Percentiles rank a stretch among this genome's conserved stretches.
These are phyloP conservation scores for Capsicum pubescens DNA, from an alignment of 257 asterid species.

Conservation along the genomic window DNA sequence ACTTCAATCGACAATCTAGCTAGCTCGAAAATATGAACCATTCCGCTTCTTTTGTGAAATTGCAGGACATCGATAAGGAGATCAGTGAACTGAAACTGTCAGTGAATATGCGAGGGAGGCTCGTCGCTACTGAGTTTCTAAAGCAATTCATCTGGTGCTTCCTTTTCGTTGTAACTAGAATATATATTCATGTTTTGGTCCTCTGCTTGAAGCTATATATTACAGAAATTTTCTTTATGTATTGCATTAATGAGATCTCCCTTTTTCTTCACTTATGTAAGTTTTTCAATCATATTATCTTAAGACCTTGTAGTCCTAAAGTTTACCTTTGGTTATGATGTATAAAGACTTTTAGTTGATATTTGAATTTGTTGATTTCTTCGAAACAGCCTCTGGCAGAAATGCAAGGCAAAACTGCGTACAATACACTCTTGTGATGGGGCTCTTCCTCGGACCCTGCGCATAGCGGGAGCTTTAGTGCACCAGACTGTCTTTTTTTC, in stretches of 20 bases:
- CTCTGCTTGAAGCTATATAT: not conserved
- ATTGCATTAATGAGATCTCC: slow-evolving; percentile 7
- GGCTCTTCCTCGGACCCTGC: too few species aligned
- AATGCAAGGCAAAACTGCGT: too few species aligned
- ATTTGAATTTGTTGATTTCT: not conserved
- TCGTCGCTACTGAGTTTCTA: slow-evolving; percentile 98
- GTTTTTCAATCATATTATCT: not conserved
- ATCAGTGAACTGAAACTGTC: slow-evolving; percentile 89
- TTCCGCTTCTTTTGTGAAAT: slow-evolving; percentile 26
- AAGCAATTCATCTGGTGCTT: slow-evolving; percentile 78
- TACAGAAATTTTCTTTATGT: not conserved
- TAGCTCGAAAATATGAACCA: not conserved
- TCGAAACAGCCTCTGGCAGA: too few species aligned
- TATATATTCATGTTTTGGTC: not conserved
- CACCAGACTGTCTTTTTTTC: too few species aligned
- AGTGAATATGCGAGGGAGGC: slow-evolving; percentile 93
- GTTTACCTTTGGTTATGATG: not conserved
- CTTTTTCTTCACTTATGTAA: not conserved
- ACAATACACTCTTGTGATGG: too few species aligned
- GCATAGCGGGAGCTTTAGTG: too few species aligned
- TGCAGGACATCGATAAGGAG: slow-evolving; percentile 97
- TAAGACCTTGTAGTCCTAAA: not conserved
- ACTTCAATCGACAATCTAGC: too few species aligned
- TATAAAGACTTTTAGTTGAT: not conserved
- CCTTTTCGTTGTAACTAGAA: not conserved